Percentiles rank a stretch among this genome's conserved stretches.
Evolutionary conservation across 176 grass and related monocot genomes (phyloP).

Genomic region (Puya raimondii): DNA sequence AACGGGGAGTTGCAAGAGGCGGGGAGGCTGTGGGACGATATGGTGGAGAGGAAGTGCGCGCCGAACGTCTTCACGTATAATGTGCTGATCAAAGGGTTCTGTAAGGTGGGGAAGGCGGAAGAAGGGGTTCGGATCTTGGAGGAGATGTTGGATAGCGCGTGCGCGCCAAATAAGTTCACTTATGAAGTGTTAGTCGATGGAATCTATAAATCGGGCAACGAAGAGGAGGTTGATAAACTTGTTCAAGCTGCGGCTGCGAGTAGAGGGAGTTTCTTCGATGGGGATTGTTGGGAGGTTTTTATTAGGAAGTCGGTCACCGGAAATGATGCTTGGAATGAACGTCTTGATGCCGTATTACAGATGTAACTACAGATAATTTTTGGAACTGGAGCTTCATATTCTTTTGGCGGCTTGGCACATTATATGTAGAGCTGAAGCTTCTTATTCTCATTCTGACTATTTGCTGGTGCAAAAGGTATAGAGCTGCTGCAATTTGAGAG

Average conservation of each 20-base stretch:
- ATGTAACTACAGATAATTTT: constrained; percentile 12
- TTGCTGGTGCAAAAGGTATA: too few species aligned
- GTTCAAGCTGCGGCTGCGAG: constrained; percentile 26
- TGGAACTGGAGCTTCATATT: background rate
- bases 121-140: constrained; percentile 41
- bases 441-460: too few species aligned
- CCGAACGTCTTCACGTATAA: constrained; percentile 61
- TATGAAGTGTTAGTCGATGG: constrained; percentile 35
- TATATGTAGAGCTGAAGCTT: too few species aligned
- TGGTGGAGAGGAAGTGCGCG: constrained; percentile 46
- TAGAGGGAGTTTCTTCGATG: constrained; percentile 20
- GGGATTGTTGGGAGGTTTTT: constrained; percentile 46
- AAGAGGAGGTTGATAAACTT: constrained; percentile 22
- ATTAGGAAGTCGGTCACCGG: constrained; percentile 31
- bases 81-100: constrained; percentile 67
- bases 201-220: constrained; percentile 25
- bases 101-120: constrained; percentile 41
- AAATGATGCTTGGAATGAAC: constrained; percentile 15
- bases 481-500: too few species aligned
- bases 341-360: constrained; percentile 24
- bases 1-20: constrained; percentile 61
- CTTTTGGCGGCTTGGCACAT: background rate
- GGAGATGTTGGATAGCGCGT: constrained; percentile 52
- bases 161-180: constrained; percentile 32
- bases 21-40: constrained; percentile 60